Evolutionary conservation across 306 rosid species (phyloP), one percentile per base, ranked within the genome.

Genomic region (Senna siamea): DNA sequence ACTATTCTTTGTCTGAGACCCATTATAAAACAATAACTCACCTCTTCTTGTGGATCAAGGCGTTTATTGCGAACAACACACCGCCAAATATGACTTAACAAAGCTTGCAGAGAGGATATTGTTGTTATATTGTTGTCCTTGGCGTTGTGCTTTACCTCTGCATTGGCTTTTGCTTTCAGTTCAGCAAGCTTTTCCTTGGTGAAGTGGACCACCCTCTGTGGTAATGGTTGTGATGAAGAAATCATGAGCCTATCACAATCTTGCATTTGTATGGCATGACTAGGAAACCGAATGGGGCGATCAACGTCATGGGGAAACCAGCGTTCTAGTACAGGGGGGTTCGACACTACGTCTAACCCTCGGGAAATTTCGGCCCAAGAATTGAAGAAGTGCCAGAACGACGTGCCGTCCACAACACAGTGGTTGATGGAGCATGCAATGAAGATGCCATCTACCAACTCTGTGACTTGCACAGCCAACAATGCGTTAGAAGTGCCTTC

Each of bases 41-140:
- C 20, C 19, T 61, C 71, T 22, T 80, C 48, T 30, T 75, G 30
- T 1, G 74, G 78, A 9, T 43, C 44, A 22, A 51, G 37, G 0
- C 2, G 23, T 5, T 61, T 9, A 66, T 22, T 34, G 2, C 86
- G 87, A 4, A 67, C 23, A 41, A 76, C 63, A 26, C 37, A 67
- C 3, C 53, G 58, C 90, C 90, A 83, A 1, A 86, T 51, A 50
- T 55, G 84, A 41, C 68, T 77, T 19, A 74, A 18, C 14, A 83
- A 38, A n/a, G 85, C 79, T 75, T 86, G 89, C 48, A 86, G 66
- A 9, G 89, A 85, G 14, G 89, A 85, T 62, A 85, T 79, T 9
- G 44, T 69, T 23, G 30, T 26, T 26, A 26, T 3, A 1, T 46
- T 14, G 30, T 58, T 69, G 40, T 46, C 12, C 0, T 65, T 75